A percentile compares a stretch with the other conserved stretches of the same genome.
Conservation (phyloP, 1,284 basidiomycete genomes). For the Papiliotrema fonsecae region DNA sequence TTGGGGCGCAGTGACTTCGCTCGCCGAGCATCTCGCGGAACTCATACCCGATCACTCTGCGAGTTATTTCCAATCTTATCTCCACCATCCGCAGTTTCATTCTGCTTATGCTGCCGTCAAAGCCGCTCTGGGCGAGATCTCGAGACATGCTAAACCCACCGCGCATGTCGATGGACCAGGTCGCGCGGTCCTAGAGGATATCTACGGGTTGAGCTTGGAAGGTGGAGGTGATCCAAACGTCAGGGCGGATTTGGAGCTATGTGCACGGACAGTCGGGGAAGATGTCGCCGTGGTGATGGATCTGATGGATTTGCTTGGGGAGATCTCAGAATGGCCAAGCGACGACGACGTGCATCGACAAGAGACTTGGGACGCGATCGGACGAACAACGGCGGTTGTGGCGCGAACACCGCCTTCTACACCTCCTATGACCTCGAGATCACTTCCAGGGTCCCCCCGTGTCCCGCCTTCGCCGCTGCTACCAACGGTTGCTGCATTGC, state of each 20-base stretch:
- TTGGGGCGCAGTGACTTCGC: conserved; percentile 36
- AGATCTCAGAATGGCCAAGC: conserved; percentile 33
- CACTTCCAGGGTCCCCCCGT: background rate
- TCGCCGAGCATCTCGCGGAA: conserved; percentile 33
- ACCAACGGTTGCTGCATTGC: too few relatives aligned
- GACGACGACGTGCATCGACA: conserved; percentile 22
- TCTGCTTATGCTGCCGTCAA: conserved; percentile 31
- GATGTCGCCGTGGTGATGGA: conserved; percentile 40
- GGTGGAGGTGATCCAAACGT: conserved; percentile 1
- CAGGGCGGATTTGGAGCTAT: conserved; percentile 31
- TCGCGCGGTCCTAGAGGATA: conserved; percentile 27
- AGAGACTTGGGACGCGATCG: conserved; percentile 8
- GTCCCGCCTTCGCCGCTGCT: background rate
- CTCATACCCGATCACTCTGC: conserved; percentile 19
- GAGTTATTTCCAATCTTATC: conserved; percentile 29
- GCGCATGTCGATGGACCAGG: conserved; percentile 6
- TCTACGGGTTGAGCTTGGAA: conserved; percentile 25
- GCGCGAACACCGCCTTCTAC: background rate
- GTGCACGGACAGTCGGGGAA: conserved; percentile 27
- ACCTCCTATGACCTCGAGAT: background rate
- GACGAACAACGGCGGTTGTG: background rate
- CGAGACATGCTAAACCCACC: conserved; percentile 2
- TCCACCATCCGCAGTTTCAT: conserved; percentile 34
- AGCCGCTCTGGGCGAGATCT: conserved; percentile 22
- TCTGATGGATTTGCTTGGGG: conserved; percentile 37